Percentiles rank a stretch among this genome's conserved stretches.
Conservation (phyloP, 2,329 filamentous ascomycete species). For the Fonsecaea monophora region DNA sequence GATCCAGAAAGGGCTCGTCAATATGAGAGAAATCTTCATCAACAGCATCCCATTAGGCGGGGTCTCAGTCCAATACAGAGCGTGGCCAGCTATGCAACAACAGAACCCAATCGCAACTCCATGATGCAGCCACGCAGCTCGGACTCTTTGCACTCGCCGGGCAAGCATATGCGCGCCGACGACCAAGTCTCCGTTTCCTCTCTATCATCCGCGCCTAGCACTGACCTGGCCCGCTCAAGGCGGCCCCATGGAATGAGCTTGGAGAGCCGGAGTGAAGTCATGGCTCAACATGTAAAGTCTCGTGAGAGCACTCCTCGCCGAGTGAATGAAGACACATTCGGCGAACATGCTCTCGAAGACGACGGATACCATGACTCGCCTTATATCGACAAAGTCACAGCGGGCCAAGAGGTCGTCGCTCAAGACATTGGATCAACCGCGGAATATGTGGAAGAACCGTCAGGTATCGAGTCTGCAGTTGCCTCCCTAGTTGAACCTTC, state of each 20-base stretch:
- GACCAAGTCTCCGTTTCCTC: constrained; percentile 62
- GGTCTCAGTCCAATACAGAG: constrained; percentile 89
- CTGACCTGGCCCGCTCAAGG: constrained; percentile 58
- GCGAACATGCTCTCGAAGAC: constrained; percentile 64
- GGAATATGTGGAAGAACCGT: constrained; percentile 73
- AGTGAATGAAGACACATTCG: constrained; percentile 54
- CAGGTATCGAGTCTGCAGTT: constrained; percentile 85
- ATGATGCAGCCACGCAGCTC: constrained; percentile 57
- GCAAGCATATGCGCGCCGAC: constrained; percentile 46
- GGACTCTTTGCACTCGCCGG: constrained; percentile 68
- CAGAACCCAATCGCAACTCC: constrained; percentile 65
- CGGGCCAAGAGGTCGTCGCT: constrained; percentile 75
- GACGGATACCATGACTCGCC: constrained; percentile 60
- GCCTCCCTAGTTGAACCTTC: constrained; percentile 89
- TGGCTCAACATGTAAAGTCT: constrained; percentile 49
- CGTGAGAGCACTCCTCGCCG: constrained; percentile 31
- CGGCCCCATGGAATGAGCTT: constrained; percentile 61
- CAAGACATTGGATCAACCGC: constrained; percentile 75
- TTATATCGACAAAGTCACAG: constrained; percentile 65
- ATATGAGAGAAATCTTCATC: constrained; percentile 64
- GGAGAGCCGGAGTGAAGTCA: constrained; percentile 58
- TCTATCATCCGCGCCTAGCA: constrained; percentile 64
- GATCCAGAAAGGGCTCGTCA: constrained; percentile 49
- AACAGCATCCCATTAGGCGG: constrained; percentile 70
- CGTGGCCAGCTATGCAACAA: constrained; percentile 82